Evolutionary conservation across 2,329 filamentous ascomycete genomes (phyloP), one percentile per base, ranked within the genome.

Genomic region (Penicillium sp.): DNA sequence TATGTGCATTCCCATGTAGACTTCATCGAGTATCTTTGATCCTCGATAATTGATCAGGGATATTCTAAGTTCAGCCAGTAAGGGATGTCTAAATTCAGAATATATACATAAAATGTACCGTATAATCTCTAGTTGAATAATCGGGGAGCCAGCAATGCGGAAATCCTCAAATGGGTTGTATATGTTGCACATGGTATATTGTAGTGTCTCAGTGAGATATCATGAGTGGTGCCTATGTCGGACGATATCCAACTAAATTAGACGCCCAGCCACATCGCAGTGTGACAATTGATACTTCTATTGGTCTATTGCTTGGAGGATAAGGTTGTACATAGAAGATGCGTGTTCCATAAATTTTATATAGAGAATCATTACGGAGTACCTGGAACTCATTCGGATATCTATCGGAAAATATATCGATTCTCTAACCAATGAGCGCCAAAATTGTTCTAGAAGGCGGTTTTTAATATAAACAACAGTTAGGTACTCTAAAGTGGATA

Each of bases 391-490:
- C 16, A 23, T 32, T 23, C 27, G 4, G 18, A 42, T 19, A 7
- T 16, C 16, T 30, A 11, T 42, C 23, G 18, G 45, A 30, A 41
- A 41, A 49, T n/a, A 38, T 43, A 36, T 35, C n/a, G 35, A 32
- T 36, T 42, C 19, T 42, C 18, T 18, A 35, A 32, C 48, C 40
- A 54, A 46, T 27, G 51, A 47, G 49, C 45, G 50, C 51, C 56
- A 59, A 53, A 59, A 51, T 44, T 27, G 51, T 63, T 64, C 62
- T 62, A 63, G 61, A 64, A 63, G 57, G 50, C 57, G 19, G 46
- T 57, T 52, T 57, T 56, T 56, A 46, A 60, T 48, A 3, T 48
- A 51, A 47, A 41, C 23, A 36, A 53, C 32, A 36, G 16, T 27
- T 32, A 36, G 36, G n/a, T 26, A 49, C 29, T 53, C 45, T 42